These are phyloP conservation scores for Saccharomycopsis fodiens DNA, from an alignment of 805 yeast species.

Conservation along the genomic window DNA sequence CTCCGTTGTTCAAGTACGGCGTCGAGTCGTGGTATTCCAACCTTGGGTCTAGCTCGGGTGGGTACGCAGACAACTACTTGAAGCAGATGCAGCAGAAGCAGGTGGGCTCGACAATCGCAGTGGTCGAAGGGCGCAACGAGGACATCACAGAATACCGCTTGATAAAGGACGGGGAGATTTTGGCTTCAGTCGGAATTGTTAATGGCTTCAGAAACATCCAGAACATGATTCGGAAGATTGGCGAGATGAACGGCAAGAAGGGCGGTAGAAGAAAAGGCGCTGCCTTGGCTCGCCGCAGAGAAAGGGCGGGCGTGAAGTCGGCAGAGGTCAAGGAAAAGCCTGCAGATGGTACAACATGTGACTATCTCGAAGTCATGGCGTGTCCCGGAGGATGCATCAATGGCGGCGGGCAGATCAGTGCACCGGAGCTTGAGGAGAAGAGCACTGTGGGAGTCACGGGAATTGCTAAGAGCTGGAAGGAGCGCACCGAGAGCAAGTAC, in stretches of 20 bases:
- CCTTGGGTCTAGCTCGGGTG: conserved; percentile 82
- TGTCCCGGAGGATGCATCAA: conserved; percentile 97
- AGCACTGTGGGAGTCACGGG: background rate
- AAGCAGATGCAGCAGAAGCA: conserved; percentile 26
- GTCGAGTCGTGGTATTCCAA: conserved; percentile 63
- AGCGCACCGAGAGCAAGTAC: conserved; percentile 4
- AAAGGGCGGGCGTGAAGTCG: conserved; percentile 21
- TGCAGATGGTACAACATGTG: conserved; percentile 61
- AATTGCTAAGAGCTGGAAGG: conserved; percentile 12
- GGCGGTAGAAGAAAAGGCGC: conserved; percentile 24
- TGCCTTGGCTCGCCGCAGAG: conserved; percentile 37
- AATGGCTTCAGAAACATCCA: conserved; percentile 95
- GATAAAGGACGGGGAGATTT: conserved; percentile 28
- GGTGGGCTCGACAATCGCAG: conserved; percentile 26
- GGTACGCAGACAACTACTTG: conserved; percentile 71
- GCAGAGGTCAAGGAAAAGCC: conserved; percentile 19
- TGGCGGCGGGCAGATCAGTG: conserved; percentile 86
- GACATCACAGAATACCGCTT: conserved; percentile 70
- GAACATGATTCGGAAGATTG: conserved; percentile 78
- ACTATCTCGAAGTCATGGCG: conserved; percentile 93
- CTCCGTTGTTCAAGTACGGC: conserved; percentile 55
- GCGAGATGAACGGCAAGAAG: conserved; percentile 29
- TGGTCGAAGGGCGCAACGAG: conserved; percentile 59
- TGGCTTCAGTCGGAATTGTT: conserved; percentile 58
- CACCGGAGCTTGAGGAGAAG: conserved; percentile 29